Base-by-base conservation (phyloP, 129 eudicot species). In the Solidago caesia region DNA sequence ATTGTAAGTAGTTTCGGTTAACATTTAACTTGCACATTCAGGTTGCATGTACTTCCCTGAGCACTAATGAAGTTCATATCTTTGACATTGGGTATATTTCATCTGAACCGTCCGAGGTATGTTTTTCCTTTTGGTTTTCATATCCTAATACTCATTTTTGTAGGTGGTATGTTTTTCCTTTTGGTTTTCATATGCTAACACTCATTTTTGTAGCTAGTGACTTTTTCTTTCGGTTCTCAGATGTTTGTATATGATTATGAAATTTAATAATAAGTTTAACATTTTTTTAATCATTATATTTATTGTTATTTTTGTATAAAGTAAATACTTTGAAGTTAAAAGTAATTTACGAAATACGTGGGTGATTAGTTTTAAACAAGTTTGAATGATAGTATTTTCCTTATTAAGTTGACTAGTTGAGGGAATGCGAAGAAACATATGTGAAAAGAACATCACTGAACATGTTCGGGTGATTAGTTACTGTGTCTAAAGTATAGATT, bases 71-170 rank as follows among this genome's bases (percentile, higher is more conserved):
- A 77, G 81, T 91, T 65, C 52, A 39, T 64, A 88, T 95, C 56
- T 91, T 77, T 75, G 99, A 95, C 78, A 85, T 95, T 67, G 96
- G 96, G 64, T 91, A 85, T 73, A 55, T 88, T 70, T 87, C 99
- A 72, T 82, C 90, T 42, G 85, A 89, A 55, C 97, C 97, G 3
- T 69, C 78, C 47, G 87, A 89, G 83, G 99, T 91, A 82, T 82
- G 96, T 33, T 33, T 33, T 33, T 3, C 3, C 39, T 33, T 33
- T 33, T 33, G 39, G 39, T 33, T 33, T 3, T 33, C 39, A 33
- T 33, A 1, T 33, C 2, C 39, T 33, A 33, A 33, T 33, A 33
- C 39, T 1, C 3, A 33, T 3, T 33, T 33, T 3, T 33, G 2
- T 33, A 33, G 39, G 21, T 21, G 83, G 99, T 91, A 82, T 83